A percentile compares a stretch with the other conserved stretches of the same genome.
phyloP scores from a whole-genome alignment of 495 filamentous ascomycete genomes.

The Penicillium longicatenatum region DNA sequence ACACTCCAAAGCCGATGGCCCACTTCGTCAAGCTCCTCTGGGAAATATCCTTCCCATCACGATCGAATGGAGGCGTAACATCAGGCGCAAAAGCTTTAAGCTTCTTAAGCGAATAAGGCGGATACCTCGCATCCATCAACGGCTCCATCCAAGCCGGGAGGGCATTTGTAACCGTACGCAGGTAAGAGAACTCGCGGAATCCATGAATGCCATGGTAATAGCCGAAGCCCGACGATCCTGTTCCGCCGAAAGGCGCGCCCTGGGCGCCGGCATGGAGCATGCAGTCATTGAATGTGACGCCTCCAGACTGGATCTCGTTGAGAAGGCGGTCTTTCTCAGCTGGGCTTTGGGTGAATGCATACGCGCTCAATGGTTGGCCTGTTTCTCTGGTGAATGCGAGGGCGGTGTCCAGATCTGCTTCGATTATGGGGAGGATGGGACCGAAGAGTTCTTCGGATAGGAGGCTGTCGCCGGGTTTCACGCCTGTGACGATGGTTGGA shows the following conservation, averaged over 20 bases:
- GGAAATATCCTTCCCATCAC: constrained; percentile 51
- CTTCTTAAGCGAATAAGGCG: constrained; percentile 61
- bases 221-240: constrained; percentile 76
- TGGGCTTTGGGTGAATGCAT: constrained; percentile 69
- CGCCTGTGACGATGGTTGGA: constrained; percentile 74
- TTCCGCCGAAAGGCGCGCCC: constrained; percentile 78
- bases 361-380: constrained; percentile 66
- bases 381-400: constrained; percentile 66
- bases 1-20: constrained; percentile 16
- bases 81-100: constrained; percentile 54
- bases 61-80: constrained; percentile 72
- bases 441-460: constrained; percentile 82
- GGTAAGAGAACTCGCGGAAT: constrained; percentile 78
- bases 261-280: constrained; percentile 65
- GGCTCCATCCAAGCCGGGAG: constrained; percentile 56
- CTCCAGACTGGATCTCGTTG: constrained; percentile 64
- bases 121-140: constrained; percentile 67
- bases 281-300: constrained; percentile 74
- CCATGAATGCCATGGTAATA: constrained; percentile 72
- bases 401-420: constrained; percentile 70
- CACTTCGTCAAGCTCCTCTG: constrained; percentile 11
- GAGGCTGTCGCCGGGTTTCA: constrained; percentile 66
- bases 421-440: constrained; percentile 73
- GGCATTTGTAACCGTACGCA: constrained; percentile 48
- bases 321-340: constrained; percentile 65